phyloP scores from a whole-genome alignment of 2,329 filamentous ascomycete genomes.

The Sclerotiophoma versabilis region DNA sequence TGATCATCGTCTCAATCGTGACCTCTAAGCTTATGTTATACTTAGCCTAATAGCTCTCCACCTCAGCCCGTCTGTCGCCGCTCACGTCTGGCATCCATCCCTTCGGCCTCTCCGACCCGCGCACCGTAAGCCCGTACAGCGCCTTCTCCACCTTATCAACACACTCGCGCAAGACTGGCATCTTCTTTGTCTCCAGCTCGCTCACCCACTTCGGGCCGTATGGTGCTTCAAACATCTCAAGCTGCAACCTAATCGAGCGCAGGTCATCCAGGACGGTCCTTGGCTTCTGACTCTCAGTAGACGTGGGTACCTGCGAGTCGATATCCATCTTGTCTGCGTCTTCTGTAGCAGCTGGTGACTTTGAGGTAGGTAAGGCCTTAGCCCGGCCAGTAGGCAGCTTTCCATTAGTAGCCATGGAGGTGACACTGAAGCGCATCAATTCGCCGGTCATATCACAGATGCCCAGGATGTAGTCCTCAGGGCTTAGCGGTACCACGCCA shows the following conservation, averaged over 20 bases:
- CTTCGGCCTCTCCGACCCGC: conserved; percentile 86
- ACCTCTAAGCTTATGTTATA: no score
- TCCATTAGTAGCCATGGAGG: conserved; percentile 79
- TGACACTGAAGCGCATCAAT: conserved; percentile 95
- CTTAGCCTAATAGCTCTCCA: conserved; percentile 48
- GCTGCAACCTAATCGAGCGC: conserved; percentile 75
- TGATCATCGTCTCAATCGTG: background rate
- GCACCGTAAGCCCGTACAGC: conserved; percentile 84
- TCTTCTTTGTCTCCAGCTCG: conserved; percentile 75
- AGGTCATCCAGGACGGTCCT: conserved; percentile 81
- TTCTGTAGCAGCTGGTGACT: conserved; percentile 22
- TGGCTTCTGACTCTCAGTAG: conserved; percentile 35
- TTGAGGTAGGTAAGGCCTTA: conserved; percentile 24
- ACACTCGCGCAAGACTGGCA: conserved; percentile 83
- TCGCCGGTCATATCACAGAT: conserved; percentile 95
- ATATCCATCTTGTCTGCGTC: conserved; percentile 46
- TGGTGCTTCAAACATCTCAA: conserved; percentile 74
- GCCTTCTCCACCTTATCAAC: conserved; percentile 94
- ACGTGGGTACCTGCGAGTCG: conserved; percentile 35
- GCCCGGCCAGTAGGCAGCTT: conserved; percentile 51
- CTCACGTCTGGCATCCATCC: conserved; percentile 87
- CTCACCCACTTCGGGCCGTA: conserved; percentile 62
- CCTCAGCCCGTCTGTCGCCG: conserved; percentile 50
- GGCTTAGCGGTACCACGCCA: conserved; percentile 67
- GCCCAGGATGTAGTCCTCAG: conserved; percentile 87